Conservation (phyloP, 768 basidiomycete species). For the Erythrobasidium yunnanense region DNA sequence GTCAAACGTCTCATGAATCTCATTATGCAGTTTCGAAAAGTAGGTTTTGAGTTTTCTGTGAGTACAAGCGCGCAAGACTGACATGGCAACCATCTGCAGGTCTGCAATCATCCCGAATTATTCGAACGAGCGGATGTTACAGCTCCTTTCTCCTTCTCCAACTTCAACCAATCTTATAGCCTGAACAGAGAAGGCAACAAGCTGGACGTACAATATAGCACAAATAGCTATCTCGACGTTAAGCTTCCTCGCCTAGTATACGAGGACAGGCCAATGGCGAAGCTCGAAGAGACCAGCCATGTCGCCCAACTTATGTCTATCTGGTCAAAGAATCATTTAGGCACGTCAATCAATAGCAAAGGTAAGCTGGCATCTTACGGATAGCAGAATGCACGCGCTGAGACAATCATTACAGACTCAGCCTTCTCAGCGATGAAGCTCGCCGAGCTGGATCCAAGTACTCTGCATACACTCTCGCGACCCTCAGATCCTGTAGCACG, state of each 20-base stretch:
- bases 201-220: slow-evolving; percentile 69
- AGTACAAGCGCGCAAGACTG: background rate
- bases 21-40: slow-evolving; percentile 99
- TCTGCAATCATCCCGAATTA: slow-evolving; percentile 91
- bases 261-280: background rate
- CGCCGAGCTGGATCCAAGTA: slow-evolving; percentile 53
- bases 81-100: background rate
- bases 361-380: slow-evolving; percentile 48
- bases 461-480: slow-evolving; percentile 38
- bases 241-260: slow-evolving; percentile 58
- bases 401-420: slow-evolving; percentile 42
- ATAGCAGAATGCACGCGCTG: background rate
- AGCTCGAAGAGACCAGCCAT: slow-evolving; percentile 52
- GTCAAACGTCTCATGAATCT: slow-evolving; percentile 95
- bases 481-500: background rate
- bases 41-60: slow-evolving; percentile 39
- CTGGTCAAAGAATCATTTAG: slow-evolving; percentile 75
- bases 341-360: slow-evolving; percentile 56
- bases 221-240: slow-evolving; percentile 73
- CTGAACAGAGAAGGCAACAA: slow-evolving; percentile 80
- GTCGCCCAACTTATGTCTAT: slow-evolving; percentile 69
- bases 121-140: slow-evolving; percentile 94
- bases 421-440: slow-evolving; percentile 73
- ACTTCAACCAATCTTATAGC: slow-evolving; percentile 67
- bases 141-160: slow-evolving; percentile 79